A percentile compares a stretch with the other conserved stretches of the same genome.
Conservation (phyloP, 164 flowering plant genomes). For the Paratinospora sagittata region DNA sequence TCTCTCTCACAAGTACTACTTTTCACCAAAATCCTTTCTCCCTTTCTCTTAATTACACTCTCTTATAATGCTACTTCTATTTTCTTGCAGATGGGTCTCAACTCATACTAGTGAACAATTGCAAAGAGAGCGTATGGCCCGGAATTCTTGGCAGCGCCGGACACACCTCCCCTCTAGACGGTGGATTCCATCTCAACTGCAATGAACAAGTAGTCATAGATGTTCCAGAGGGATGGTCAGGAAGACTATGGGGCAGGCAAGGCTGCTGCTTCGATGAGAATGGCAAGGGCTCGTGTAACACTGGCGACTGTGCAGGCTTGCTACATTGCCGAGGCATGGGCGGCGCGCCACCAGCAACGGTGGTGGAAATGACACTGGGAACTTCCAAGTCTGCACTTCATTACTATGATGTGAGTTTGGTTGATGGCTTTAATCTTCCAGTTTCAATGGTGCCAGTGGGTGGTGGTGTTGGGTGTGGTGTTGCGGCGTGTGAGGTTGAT, state of each 20-base stretch:
- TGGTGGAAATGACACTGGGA: slow-evolving; percentile 69
- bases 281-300: slow-evolving; percentile 40
- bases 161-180: slow-evolving; percentile 50
- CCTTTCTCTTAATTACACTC: slow-evolving; percentile 3
- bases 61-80: not conserved
- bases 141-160: slow-evolving; percentile 79
- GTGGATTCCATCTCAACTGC: slow-evolving; percentile 63
- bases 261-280: slow-evolving; percentile 43
- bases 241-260: slow-evolving; percentile 55
- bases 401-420: slow-evolving; percentile 73
- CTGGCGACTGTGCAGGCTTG: slow-evolving; percentile 49
- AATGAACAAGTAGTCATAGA: slow-evolving; percentile 33
- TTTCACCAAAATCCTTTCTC: not conserved
- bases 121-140: slow-evolving; percentile 61
- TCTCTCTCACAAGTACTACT: slow-evolving; percentile 22
- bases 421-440: slow-evolving; percentile 80
- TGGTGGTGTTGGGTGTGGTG: slow-evolving; percentile 58
- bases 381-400: slow-evolving; percentile 34
- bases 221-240: slow-evolving; percentile 49
- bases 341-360: slow-evolving; percentile 57
- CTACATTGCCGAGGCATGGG: slow-evolving; percentile 47
- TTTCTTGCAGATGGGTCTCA: slow-evolving; percentile 52
- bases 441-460: slow-evolving; percentile 67
- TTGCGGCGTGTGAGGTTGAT: slow-evolving; percentile 56
- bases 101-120: slow-evolving; percentile 59